Evolutionary conservation across 2,329 filamentous ascomycete species (phyloP).

Genomic region (Aspergillus sp.): DNA sequence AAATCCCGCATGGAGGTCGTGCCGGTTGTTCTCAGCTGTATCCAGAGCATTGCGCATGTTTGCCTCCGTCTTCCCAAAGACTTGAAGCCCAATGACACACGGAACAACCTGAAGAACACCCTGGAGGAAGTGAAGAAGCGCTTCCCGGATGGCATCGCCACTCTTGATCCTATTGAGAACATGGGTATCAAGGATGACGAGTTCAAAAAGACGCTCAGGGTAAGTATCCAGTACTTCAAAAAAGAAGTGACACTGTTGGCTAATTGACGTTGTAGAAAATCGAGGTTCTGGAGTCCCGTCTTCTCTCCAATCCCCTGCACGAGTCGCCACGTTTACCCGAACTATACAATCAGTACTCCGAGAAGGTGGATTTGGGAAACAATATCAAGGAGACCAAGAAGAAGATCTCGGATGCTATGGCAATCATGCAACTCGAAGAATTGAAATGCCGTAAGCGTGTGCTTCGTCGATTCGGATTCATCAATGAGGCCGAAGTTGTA

Average conservation of each 20-base stretch:
- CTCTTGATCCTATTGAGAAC: conserved; percentile 90
- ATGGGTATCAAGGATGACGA: conserved; percentile 92
- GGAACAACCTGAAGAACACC: conserved; percentile 66
- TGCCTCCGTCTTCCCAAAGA: conserved; percentile 82
- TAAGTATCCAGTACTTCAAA: conserved; percentile 34
- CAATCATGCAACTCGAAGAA: conserved; percentile 90
- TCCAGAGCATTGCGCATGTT: conserved; percentile 81
- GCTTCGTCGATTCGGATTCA: conserved; percentile 88
- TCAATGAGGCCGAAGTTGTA: conserved; percentile 92
- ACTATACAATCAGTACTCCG: conserved; percentile 82
- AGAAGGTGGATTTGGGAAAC: conserved; percentile 72
- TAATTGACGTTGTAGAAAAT: conserved; percentile 69
- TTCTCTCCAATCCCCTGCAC: conserved; percentile 87
- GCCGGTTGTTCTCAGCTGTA: conserved; percentile 80
- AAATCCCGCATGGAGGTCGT: conserved; percentile 76
- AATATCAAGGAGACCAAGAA: conserved; percentile 89
- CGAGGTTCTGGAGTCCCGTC: conserved; percentile 87
- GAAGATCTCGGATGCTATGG: conserved; percentile 79
- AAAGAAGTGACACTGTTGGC: neutral
- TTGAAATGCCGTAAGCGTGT: conserved; percentile 95
- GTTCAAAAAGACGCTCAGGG: conserved; percentile 83
- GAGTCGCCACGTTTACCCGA: conserved; percentile 81
- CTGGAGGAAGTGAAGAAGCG: conserved; percentile 79
- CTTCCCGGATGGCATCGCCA: conserved; percentile 88
- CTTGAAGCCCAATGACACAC: conserved; percentile 66